These are phyloP conservation scores for Phytopythium litorale DNA, from an alignment of 352 stramenopile species.

Conservation along the genomic window DNA sequence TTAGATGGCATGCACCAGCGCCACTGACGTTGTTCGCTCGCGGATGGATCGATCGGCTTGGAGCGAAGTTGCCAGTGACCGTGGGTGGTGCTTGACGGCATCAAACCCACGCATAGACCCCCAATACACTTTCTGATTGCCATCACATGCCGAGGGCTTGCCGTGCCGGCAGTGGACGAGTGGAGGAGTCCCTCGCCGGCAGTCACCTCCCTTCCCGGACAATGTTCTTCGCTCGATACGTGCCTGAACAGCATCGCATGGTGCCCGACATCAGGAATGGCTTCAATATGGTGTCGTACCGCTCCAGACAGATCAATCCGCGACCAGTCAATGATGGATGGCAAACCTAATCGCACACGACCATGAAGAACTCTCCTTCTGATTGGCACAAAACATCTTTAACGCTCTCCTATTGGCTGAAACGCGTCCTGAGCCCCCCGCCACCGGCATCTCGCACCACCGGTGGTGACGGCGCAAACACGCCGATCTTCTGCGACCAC, in stretches of 20 bases:
- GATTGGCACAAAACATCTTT: neutral
- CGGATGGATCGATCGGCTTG: neutral
- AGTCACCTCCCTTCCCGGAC: no score
- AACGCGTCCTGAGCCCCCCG: slow-evolving; percentile 1
- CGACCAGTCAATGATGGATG: neutral
- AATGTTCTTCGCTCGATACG: no score
- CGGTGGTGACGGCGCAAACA: slow-evolving; percentile 1
- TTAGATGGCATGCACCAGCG: neutral
- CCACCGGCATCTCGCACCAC: slow-evolving; percentile 1
- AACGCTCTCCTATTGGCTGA: neutral
- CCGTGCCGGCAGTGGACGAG: no score
- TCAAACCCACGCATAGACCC: neutral
- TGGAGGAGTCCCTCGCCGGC: no score
- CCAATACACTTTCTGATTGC: neutral
- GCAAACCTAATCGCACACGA: neutral
- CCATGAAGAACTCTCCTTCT: neutral
- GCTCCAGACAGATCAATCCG: neutral
- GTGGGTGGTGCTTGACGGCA: neutral
- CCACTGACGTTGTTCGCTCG: neutral
- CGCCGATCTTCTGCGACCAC: neutral
- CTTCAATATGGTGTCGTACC: neutral
- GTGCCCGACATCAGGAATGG: no score
- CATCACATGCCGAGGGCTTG: neutral
- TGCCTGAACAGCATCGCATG: no score
- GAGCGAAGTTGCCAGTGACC: neutral